Evolutionary conservation across 1,284 basidiomycete species (phyloP).

Genomic region (Grifola frondosa): DNA sequence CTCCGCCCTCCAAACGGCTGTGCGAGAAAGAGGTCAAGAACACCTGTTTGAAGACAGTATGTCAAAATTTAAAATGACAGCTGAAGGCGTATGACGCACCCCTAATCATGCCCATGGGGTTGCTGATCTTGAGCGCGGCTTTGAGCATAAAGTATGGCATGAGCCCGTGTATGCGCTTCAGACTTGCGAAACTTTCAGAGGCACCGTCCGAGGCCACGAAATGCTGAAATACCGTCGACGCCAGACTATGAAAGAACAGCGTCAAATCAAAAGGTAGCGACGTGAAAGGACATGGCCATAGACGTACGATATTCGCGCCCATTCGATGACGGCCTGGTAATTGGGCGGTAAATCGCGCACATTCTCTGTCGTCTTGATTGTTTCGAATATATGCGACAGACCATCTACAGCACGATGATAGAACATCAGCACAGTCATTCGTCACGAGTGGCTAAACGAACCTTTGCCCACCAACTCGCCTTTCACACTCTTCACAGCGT

Average conservation of each 20-base stretch:
- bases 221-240: slow-evolving; percentile 94
- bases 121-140: slow-evolving; percentile 89
- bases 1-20: slow-evolving; percentile 95
- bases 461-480: slow-evolving; percentile 87
- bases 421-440: neutral
- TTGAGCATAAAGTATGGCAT: slow-evolving; percentile 99
- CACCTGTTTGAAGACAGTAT: slow-evolving; percentile 36
- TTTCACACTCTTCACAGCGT: slow-evolving; percentile 85
- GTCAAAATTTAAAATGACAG: neutral
- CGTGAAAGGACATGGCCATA: slow-evolving; percentile 1
- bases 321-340: slow-evolving; percentile 90
- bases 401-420: slow-evolving; percentile 58
- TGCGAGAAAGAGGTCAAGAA: slow-evolving; percentile 96
- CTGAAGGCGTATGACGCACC: slow-evolving; percentile 31
- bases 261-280: too few relatives aligned
- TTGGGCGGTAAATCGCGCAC: slow-evolving; percentile 81
- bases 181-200: slow-evolving; percentile 82
- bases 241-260: slow-evolving; percentile 54
- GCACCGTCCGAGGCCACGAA: slow-evolving; percentile 93
- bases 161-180: slow-evolving; percentile 93
- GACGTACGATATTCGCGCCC: slow-evolving; percentile 92
- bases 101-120: slow-evolving; percentile 96
- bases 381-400: slow-evolving; percentile 82
- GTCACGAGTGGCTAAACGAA: slow-evolving; percentile 27
- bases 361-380: slow-evolving; percentile 80